Conservation (phyloP, 345 rosid species). For the Alliaria petiolata region DNA sequence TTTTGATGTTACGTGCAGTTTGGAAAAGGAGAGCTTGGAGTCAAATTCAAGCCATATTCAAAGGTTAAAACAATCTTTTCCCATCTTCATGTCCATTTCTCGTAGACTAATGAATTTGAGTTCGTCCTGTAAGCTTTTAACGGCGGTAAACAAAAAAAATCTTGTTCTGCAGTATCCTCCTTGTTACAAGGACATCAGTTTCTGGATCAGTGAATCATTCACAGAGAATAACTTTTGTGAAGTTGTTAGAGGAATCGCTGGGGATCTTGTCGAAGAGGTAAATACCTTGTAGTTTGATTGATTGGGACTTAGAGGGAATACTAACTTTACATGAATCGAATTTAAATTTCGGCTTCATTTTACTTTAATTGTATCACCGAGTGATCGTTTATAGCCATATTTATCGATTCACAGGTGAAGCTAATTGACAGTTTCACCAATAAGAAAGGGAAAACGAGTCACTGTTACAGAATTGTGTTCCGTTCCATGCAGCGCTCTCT, state of each 20-base stretch:
- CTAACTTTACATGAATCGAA: not conserved
- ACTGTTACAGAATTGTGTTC: conserved; percentile 83
- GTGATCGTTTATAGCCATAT: not conserved
- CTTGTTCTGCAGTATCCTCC: conserved; percentile 77
- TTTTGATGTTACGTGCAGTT: conserved; percentile 47
- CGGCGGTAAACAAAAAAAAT: not conserved
- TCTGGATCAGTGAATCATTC: conserved; percentile 89
- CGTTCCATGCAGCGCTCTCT: conserved; percentile 97
- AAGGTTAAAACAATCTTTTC: conserved; percentile 47
- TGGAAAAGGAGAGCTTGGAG: conserved; percentile 64
- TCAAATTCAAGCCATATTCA: conserved; percentile 89
- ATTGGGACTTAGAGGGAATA: not conserved
- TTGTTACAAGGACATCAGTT: conserved; percentile 93
- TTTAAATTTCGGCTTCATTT: not conserved
- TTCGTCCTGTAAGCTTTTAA: not conserved
- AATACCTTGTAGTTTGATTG: not conserved
- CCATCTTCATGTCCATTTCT: not conserved
- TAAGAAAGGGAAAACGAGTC: conserved; percentile 91
- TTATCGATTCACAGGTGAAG: conserved; percentile 45
- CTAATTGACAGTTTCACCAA: conserved; percentile 85
- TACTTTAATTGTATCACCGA: conserved; percentile 1
- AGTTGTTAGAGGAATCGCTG: conserved; percentile 84
- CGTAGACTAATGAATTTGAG: too few relatives aligned
- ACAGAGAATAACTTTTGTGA: conserved; percentile 96
- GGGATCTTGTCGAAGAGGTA: conserved; percentile 98